Conservation (phyloP, 495 filamentous ascomycete genomes). For the Aspergillus ostianus region DNA sequence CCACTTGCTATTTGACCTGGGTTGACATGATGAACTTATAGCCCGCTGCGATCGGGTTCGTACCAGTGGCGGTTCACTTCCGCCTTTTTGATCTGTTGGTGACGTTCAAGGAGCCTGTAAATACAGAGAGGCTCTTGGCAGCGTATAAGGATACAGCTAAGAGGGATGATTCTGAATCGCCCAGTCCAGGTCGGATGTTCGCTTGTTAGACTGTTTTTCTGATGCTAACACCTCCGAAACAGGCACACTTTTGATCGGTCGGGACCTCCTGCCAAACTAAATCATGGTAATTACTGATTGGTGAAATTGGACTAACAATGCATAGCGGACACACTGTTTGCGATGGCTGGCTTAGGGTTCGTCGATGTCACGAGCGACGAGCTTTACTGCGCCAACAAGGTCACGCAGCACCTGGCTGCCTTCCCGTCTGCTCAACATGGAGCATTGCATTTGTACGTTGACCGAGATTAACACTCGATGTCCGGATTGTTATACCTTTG, state of each 20-base stretch:
- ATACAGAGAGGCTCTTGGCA: slow-evolving; percentile 25
- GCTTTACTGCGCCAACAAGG: slow-evolving; percentile 29
- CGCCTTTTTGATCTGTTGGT: slow-evolving; percentile 31
- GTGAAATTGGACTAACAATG: too few relatives aligned
- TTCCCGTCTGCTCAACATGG: slow-evolving; percentile 39
- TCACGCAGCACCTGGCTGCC: slow-evolving; percentile 34
- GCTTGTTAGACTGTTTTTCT: background rate
- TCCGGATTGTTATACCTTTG: background rate
- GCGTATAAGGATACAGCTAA: slow-evolving; percentile 18
- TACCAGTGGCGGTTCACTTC: slow-evolving; percentile 39
- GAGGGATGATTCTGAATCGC: slow-evolving; percentile 11
- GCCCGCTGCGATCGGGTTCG: slow-evolving; percentile 33
- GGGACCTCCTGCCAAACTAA: too few relatives aligned
- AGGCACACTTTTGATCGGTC: background rate
- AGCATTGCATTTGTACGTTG: slow-evolving; percentile 37
- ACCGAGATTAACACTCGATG: too few relatives aligned
- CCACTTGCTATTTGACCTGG: background rate
- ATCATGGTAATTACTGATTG: too few relatives aligned
- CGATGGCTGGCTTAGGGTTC: slow-evolving; percentile 36
- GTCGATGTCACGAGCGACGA: slow-evolving; percentile 30
- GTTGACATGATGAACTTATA: slow-evolving; percentile 13
- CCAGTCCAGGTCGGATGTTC: slow-evolving; percentile 6
- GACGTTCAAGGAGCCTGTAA: slow-evolving; percentile 20
- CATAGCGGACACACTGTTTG: slow-evolving; percentile 36
- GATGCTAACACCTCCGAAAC: too few relatives aligned